Evolutionary conservation across 2,329 filamentous ascomycete species (phyloP), one percentile per base, ranked within the genome.

Genomic region (Curvularia spicifera): DNA sequence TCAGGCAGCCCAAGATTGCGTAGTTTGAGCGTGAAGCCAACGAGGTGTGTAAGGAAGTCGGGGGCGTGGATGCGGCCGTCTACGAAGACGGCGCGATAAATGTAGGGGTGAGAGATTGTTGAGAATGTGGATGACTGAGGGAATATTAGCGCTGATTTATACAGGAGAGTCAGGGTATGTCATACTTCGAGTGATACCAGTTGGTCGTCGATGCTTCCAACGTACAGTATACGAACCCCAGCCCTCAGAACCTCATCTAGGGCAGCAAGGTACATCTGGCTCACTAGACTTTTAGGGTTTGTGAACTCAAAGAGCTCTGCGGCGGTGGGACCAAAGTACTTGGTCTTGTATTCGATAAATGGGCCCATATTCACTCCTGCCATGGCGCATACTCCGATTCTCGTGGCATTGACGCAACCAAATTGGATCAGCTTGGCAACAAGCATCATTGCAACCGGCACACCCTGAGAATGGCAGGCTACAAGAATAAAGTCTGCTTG

Each of bases 191-290:
- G 82, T 4, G 93, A 94, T 13, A 99, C 93, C 2, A 99, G 83
- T 76, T 99, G 95, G 76, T 99, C 95, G 74, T 99, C 95, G 51
- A 99, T 96, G 76, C 93, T 97, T 53, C 94, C 94, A 58, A 96
- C 84, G 74, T 93, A 97, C 0, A 93, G 90, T 48, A 98, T 86
- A 40, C 91, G 87, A 13, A 91, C 91, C 12, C 93, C 93, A 68
- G 91, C 89, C 15, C 88, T 84, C 6, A 99, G 81, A 1, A 90
- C 89, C 9, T 85, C 85, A 69, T 90, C 87, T 3, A 98, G 79
- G 0, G 93, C 87, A 28, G 87, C 82, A 67, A 91, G 87, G 66
- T 97, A 96, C 65, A 91, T 87, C 69, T 89, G 89, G 0, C 92
- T 94, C 12, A 97, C 91, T 52, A 87, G 84, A 72, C 92, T 97